Conservation (phyloP, 208 protist genomes). For the Wallacemonas sp. region DNA sequence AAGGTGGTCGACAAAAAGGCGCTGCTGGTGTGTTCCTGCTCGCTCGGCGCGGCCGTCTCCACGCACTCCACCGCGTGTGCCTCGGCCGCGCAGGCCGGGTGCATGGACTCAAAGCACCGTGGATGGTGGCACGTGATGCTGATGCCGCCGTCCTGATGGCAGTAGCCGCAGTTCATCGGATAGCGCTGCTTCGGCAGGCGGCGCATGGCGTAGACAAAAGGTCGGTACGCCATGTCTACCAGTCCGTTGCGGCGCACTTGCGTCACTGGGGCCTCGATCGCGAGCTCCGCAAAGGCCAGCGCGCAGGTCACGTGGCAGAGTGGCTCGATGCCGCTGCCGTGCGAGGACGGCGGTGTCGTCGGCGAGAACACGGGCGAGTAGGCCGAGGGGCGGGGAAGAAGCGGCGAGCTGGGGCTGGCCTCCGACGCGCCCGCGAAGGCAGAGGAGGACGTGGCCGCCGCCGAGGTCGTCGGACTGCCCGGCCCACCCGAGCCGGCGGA, state of each 20-base stretch:
- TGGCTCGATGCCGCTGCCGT: constrained; percentile 13
- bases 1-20: constrained; percentile 1
- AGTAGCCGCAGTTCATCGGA: constrained; percentile 57
- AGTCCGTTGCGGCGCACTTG: constrained; percentile 28
- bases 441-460: background rate
- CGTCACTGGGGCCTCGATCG: constrained; percentile 32
- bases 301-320: constrained; percentile 70
- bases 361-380: background rate
- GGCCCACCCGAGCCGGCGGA: background rate
- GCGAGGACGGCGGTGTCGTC: constrained; percentile 8
- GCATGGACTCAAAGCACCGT: constrained; percentile 70
- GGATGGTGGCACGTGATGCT: constrained; percentile 58
- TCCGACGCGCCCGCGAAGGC: background rate
- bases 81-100: constrained; percentile 67
- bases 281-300: constrained; percentile 56
- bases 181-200: constrained; percentile 39
- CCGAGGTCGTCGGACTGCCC: background rate
- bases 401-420: background rate
- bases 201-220: constrained; percentile 34
- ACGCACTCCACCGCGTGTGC: constrained; percentile 62
- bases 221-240: constrained; percentile 38
- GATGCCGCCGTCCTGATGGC: constrained; percentile 39
- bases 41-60: constrained; percentile 6
- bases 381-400: background rate
- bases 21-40: constrained; percentile 1